Percentiles rank a stretch among this genome's conserved stretches.
phyloP scores from a whole-genome alignment of 2,329 filamentous ascomycete genomes.

The Claviceps monticola region DNA sequence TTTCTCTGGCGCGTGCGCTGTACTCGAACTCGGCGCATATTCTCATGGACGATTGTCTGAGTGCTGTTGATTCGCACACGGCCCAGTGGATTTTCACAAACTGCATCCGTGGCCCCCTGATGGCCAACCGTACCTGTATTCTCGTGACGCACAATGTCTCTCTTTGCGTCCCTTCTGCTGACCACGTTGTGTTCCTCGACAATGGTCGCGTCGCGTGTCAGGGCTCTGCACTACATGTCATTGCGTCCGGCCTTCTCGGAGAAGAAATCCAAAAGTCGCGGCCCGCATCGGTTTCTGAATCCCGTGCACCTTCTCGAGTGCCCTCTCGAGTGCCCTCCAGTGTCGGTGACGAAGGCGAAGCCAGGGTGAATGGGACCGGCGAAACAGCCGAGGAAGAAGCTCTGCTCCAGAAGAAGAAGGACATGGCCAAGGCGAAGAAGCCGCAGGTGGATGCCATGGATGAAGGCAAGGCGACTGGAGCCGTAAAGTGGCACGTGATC shows the following conservation, averaged over 20 bases:
- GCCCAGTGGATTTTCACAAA: slow-evolving; percentile 97
- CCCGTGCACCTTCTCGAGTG: slow-evolving; percentile 62
- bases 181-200: slow-evolving; percentile 72
- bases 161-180: slow-evolving; percentile 69
- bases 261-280: slow-evolving; percentile 68
- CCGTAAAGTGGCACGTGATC: slow-evolving; percentile 80
- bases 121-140: slow-evolving; percentile 81
- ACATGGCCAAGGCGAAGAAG: slow-evolving; percentile 25
- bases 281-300: slow-evolving; percentile 54
- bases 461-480: slow-evolving; percentile 71
- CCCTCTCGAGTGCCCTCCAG: slow-evolving; percentile 68
- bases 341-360: slow-evolving; percentile 47
- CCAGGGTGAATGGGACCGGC: slow-evolving; percentile 36
- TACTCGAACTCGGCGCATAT: slow-evolving; percentile 90
- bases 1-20: slow-evolving; percentile 90
- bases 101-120: slow-evolving; percentile 77
- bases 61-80: slow-evolving; percentile 92
- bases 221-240: slow-evolving; percentile 64
- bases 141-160: slow-evolving; percentile 90
- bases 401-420: slow-evolving; percentile 29
- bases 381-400: slow-evolving; percentile 30
- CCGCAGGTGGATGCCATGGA: slow-evolving; percentile 42
- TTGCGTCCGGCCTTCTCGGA: slow-evolving; percentile 75
- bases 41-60: slow-evolving; percentile 86
- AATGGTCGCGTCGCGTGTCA: slow-evolving; percentile 71